These are phyloP conservation scores for Sphenostylis stenocarpa DNA, from an alignment of 306 rosid species.

Conservation along the genomic window DNA sequence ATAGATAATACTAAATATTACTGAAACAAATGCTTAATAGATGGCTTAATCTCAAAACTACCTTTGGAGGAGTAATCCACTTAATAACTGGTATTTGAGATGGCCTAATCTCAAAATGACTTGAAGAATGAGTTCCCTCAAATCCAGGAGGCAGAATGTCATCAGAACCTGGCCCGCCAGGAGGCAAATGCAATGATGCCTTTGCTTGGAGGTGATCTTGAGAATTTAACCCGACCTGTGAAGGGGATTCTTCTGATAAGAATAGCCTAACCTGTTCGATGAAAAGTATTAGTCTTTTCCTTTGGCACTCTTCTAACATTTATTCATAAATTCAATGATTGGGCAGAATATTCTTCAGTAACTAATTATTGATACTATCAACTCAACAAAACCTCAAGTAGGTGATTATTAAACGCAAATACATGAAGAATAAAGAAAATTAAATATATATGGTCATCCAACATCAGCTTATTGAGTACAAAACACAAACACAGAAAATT, in stretches of 20 bases:
- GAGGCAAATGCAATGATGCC: conserved; percentile 56
- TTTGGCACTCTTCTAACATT: conserved; percentile 4
- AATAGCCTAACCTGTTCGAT: conserved; percentile 66
- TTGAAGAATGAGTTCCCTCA: conserved; percentile 66
- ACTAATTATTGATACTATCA: not conserved
- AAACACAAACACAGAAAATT: not conserved
- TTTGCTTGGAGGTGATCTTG: conserved; percentile 95
- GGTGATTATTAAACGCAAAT: not conserved
- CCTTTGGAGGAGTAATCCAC: conserved; percentile 81
- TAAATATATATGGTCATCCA: not conserved
- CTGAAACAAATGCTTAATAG: not conserved
- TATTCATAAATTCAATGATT: not conserved
- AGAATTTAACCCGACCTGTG: conserved; percentile 73
- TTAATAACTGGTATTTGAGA: conserved; percentile 70
- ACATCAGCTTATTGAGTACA: not conserved
- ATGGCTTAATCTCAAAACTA: conserved; percentile 37
- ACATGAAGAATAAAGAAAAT: conserved; percentile 5
- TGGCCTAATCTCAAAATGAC: conserved; percentile 54
- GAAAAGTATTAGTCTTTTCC: conserved; percentile 18
- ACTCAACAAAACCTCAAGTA: conserved; percentile 4
- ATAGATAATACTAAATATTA: not conserved
- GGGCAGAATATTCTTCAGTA: conserved; percentile 1
- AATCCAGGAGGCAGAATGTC: conserved; percentile 89
- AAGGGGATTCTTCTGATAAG: conserved; percentile 80
- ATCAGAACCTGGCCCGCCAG: conserved; percentile 65